Percentiles rank a stretch among this genome's conserved stretches.
These are phyloP conservation scores for Teratosphaeria destructans DNA, from an alignment of 2,329 filamentous ascomycete genomes.

Conservation along the genomic window DNA sequence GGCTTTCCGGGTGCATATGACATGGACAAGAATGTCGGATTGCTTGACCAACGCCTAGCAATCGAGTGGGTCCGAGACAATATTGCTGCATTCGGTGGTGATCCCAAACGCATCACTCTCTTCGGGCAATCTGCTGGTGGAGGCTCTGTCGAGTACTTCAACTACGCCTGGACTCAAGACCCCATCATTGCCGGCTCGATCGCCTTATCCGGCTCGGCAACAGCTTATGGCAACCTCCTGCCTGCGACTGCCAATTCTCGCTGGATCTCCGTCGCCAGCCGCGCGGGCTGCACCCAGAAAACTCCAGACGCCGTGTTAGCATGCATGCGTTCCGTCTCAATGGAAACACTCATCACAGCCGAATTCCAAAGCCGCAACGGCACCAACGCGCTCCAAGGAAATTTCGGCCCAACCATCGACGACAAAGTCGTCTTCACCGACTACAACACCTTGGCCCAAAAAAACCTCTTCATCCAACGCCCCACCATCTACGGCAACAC, in stretches of 20 bases:
- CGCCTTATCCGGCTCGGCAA: slow-evolving; percentile 6
- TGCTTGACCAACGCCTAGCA: slow-evolving; percentile 34
- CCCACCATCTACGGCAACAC: slow-evolving; percentile 36
- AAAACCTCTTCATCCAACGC: slow-evolving; percentile 26
- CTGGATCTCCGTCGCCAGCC: not conserved
- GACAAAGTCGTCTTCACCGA: slow-evolving; percentile 12
- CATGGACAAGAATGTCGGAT: slow-evolving; percentile 39
- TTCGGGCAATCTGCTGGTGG: slow-evolving; percentile 29
- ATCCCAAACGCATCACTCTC: slow-evolving; percentile 29
- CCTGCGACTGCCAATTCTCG: not conserved
- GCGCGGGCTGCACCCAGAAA: not conserved
- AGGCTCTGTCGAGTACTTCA: not conserved
- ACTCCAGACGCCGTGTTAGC: not conserved
- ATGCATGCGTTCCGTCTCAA: slow-evolving; percentile 8
- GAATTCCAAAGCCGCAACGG: not conserved
- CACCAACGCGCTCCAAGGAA: not conserved
- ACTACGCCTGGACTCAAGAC: slow-evolving; percentile 9
- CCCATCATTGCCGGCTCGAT: slow-evolving; percentile 8
- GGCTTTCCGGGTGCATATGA: slow-evolving; percentile 55
- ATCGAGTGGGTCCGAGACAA: slow-evolving; percentile 41
- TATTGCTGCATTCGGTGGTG: slow-evolving; percentile 49
- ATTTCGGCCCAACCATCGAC: slow-evolving; percentile 14
- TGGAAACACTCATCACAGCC: not conserved
- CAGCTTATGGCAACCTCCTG: slow-evolving; percentile 3
- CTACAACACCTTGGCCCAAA: slow-evolving; percentile 4